Base-by-base conservation (phyloP, 2,329 filamentous ascomycete species). In the Cladophialophora yegresii region DNA sequence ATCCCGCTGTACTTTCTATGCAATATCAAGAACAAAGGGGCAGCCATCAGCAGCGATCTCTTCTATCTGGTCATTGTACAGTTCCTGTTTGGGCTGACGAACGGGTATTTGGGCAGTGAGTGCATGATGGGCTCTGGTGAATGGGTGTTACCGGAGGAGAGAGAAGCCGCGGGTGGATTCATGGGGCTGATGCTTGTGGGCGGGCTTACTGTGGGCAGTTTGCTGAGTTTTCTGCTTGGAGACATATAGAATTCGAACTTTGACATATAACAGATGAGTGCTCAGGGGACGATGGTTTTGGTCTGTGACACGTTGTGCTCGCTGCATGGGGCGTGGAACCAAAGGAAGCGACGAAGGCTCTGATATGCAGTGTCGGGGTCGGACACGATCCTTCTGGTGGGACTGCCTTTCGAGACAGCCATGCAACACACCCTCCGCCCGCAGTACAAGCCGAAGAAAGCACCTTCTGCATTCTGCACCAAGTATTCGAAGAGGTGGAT, bases 171-270 rank as follows among this genome's bases (percentile, higher is more conserved):
- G 0, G 95, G 93, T 54, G 92, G 90, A 0, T 98, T 98, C 75
- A 98, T 99, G 95, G 89, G 90, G 3, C 77, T 97, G 68, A 92
- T 89, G 75, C 84, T 98, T n/a, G 91, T 97, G 20, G 86, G 85
- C 4, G 95, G 95, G 0, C 78, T 98, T 77, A 86, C 92, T 1
- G 82, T 83, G 26, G 95, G 95, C n/a, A 98, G 93, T 78, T 77
- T 98, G 72, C 76, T 96, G 75, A 98, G 93, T 75, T 99, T 98
- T 77, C 82, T 87, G 9, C 86, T 86, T 67, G 84, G 88, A 30
- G 68, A 69, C 61, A 64, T 71, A 23, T 71, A 64, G 65, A 51
- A 43, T 7, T 32, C 13, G 16, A n/a, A 8, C 7, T 8, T n/a
- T 28, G 32, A 43, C 20, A 53, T 59, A 43, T 22, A 59, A n/a